These are phyloP conservation scores for Plasmodium knowlesi DNA, from an alignment of 169 alveolate species.

Conservation along the genomic window DNA sequence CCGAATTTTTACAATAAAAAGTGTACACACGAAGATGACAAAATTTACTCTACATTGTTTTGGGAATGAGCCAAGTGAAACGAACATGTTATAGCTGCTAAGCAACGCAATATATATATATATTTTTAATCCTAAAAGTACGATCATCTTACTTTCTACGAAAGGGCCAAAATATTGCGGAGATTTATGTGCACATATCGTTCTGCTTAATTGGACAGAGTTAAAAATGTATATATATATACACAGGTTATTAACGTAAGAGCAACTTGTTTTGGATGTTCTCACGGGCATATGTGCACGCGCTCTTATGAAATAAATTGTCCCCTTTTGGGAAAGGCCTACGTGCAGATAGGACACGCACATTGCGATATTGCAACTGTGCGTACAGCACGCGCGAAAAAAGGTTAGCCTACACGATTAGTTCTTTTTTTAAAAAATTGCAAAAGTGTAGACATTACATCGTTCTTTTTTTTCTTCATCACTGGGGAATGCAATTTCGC, in stretches of 20 bases:
- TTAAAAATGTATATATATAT: background rate
- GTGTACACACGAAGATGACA: background rate
- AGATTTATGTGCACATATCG: background rate
- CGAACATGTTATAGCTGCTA: background rate
- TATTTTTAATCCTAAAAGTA: background rate
- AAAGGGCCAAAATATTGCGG: background rate
- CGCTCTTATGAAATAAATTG: background rate
- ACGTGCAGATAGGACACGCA: background rate
- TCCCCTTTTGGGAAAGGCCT: background rate
- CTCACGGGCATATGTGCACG: background rate
- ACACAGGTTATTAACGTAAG: background rate
- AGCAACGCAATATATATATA: background rate
- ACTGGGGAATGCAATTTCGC: constrained; percentile 3
- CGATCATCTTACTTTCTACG: background rate
- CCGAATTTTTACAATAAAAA: background rate
- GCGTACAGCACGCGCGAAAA: background rate
- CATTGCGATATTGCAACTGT: background rate
- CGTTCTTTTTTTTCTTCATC: background rate
- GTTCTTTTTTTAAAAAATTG: background rate
- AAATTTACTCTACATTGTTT: background rate
- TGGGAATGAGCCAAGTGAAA: background rate
- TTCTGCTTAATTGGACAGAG: background rate
- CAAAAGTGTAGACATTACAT: background rate
- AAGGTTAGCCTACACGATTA: background rate
- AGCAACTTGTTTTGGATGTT: background rate